phyloP scores from a whole-genome alignment of 768 basidiomycete genomes.

The Naganishia onofrii region DNA sequence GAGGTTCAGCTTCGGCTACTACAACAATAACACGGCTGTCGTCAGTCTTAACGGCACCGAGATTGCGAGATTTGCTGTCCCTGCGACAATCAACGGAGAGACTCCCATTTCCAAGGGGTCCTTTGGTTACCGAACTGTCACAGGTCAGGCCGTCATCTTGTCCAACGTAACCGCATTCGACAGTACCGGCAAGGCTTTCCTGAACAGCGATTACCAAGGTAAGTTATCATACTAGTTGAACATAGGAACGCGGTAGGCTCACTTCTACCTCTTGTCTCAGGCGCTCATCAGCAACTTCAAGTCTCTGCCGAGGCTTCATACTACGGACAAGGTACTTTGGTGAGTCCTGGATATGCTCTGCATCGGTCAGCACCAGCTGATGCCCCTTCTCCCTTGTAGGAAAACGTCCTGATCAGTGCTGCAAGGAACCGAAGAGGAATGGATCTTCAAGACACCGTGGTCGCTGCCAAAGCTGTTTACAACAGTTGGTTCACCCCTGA shows the following conservation, averaged over 20 bases:
- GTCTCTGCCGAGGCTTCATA: slow-evolving; percentile 9
- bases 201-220: slow-evolving; percentile 17
- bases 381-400: background rate
- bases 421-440: slow-evolving; percentile 6
- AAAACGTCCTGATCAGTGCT: slow-evolving; percentile 10
- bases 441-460: slow-evolving; percentile 16
- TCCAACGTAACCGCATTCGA: slow-evolving; percentile 10
- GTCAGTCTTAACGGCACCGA: slow-evolving; percentile 2
- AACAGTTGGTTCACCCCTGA: slow-evolving; percentile 15
- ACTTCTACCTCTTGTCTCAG: background rate
- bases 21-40: slow-evolving; percentile 10
- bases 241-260: background rate
- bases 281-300: slow-evolving; percentile 8
- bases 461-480: slow-evolving; percentile 9
- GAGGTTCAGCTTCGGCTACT: slow-evolving; percentile 12
- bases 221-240: background rate
- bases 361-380: background rate
- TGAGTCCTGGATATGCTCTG: background rate
- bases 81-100: slow-evolving; percentile 2
- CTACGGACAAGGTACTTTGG: slow-evolving; percentile 13
- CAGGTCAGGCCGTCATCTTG: slow-evolving; percentile 4
- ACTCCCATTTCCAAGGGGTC: background rate
- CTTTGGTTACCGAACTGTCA: slow-evolving; percentile 9
- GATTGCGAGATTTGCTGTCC: slow-evolving; percentile 9
- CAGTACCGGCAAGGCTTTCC: background rate